Percentiles rank a stretch among this genome's conserved stretches.
Conservation (phyloP, 2,329 filamentous ascomycete species). For the Fusarium concolor region DNA sequence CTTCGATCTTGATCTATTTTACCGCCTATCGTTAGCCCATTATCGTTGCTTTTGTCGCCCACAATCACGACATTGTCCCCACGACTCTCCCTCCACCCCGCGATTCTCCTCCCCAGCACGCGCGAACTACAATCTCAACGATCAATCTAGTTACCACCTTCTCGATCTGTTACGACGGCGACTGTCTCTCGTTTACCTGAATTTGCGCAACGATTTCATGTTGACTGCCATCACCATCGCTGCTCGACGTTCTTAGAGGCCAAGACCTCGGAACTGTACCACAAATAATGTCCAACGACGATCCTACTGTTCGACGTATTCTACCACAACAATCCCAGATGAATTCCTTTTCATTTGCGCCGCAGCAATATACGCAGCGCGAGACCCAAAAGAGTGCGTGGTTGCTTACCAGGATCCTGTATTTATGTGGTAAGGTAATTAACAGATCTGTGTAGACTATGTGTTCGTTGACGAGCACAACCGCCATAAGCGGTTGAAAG, state of each 20-base stretch:
- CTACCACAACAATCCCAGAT: conserved; percentile 71
- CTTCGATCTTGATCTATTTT: conserved; percentile 12
- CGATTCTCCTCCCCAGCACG: conserved; percentile 31
- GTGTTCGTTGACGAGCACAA: conserved; percentile 99
- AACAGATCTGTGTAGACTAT: conserved; percentile 74
- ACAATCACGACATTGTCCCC: conserved; percentile 31
- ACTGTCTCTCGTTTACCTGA: conserved; percentile 12
- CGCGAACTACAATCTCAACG: conserved; percentile 10
- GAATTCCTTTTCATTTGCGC: conserved; percentile 81
- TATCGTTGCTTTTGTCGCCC: conserved; percentile 38
- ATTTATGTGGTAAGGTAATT: conserved; percentile 12
- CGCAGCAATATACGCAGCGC: conserved; percentile 65
- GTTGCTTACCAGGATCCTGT: conserved; percentile 20
- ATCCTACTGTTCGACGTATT: conserved; percentile 70
- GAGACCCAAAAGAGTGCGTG: conserved; percentile 86
- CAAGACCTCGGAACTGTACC: conserved; percentile 39
- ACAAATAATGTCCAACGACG: conserved; percentile 67
- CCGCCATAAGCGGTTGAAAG: conserved; percentile 95
- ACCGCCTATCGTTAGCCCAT: conserved; percentile 10
- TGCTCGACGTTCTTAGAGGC: conserved; percentile 40
- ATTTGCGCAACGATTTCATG: conserved; percentile 48
- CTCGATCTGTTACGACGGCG: conserved; percentile 18
- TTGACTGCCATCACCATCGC: conserved; percentile 37
- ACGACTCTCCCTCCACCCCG: conserved; percentile 39
- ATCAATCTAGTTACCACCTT: conserved; percentile 6